Evolutionary conservation across 768 basidiomycete species (phyloP), one percentile per base, ranked within the genome.

Genomic region (Serendipita sp.): DNA sequence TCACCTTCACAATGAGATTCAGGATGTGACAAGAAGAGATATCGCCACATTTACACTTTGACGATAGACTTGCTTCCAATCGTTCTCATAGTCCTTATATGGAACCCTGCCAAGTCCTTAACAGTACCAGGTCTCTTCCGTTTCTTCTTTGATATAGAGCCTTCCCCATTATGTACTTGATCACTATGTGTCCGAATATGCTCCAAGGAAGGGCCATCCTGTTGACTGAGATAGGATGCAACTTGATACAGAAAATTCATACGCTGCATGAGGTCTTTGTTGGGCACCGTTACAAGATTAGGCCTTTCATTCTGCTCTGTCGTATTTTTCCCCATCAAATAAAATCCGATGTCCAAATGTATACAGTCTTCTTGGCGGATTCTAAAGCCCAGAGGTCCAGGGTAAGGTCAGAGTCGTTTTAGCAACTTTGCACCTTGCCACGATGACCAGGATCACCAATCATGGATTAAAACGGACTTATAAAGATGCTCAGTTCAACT

Each of bases 381-480:
- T n/a, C 37, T 64, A 2, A 15, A 34, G 16, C 24, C 24, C 24
- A 41, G 41, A 13, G 41, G 13, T 7, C 13, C 13, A 13, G 13
- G 7, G 41, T 0, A 32, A 24, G 18, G 24, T 18, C 37, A 2
- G 0, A 54, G 24, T 10, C 16, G 32, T 1, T 34, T 4, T 24
- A 44, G 10, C 34, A 63, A 46, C 35, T 13, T 45, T 28, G 64
- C 13, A 34, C 30, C 54, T 56, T 24, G 35, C 54, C 41, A 64
- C 53, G 37, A 89, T 90, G 88, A 89, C 88, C 13, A 81, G 88
- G 47, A 75, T 84, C 65, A 88, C 89, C 7, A 84, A 82, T 68
- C 79, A 89, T 72, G 85, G 84, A n/a, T 78, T 80, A 63, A 91
- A 90, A 71, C 76, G 88, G 60, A 85, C 83, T 3, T 83, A 88